Evolutionary conservation across 2,329 filamentous ascomycete species (phyloP).

Genomic region (Cytospora paraplurivora): DNA sequence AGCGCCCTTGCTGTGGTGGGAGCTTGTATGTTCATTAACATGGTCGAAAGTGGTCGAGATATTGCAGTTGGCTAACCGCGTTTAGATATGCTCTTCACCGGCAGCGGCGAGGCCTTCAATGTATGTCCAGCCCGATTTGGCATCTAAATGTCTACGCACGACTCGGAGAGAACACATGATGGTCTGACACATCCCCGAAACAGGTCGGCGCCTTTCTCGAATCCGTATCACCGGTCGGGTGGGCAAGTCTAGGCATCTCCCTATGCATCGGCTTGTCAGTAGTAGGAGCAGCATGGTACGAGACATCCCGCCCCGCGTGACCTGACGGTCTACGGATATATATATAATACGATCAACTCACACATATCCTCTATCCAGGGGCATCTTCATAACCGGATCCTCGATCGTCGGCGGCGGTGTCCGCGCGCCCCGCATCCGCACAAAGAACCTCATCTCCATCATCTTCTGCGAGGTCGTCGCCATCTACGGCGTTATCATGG

Average conservation of each 20-base stretch:
- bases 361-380: constrained; percentile 58
- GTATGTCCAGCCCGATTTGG: constrained; percentile 51
- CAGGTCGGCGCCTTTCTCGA: constrained; percentile 93
- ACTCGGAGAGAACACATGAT: neutral
- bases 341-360: constrained; percentile 3
- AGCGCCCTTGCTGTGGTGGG: constrained; percentile 73
- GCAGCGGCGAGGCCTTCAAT: constrained; percentile 94
- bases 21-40: constrained; percentile 65
- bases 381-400: constrained; percentile 97
- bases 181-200: constrained; percentile 23
- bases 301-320: constrained; percentile 16
- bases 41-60: neutral
- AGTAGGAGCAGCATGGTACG: constrained; percentile 94
- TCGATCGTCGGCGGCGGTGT: constrained; percentile 97
- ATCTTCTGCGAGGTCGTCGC: constrained; percentile 99
- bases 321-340: neutral
- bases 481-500: constrained; percentile 99
- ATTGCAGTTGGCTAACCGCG: constrained; percentile 29
- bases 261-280: constrained; percentile 96
- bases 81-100: constrained; percentile 97
- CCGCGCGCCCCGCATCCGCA: constrained; percentile 94
- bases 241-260: constrained; percentile 87
- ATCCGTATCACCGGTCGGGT: constrained; percentile 89
- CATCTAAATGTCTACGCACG: neutral
- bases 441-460: constrained; percentile 99